Conservation (phyloP, 352 stramenopile genomes). For the Phytophthora lateralis region DNA sequence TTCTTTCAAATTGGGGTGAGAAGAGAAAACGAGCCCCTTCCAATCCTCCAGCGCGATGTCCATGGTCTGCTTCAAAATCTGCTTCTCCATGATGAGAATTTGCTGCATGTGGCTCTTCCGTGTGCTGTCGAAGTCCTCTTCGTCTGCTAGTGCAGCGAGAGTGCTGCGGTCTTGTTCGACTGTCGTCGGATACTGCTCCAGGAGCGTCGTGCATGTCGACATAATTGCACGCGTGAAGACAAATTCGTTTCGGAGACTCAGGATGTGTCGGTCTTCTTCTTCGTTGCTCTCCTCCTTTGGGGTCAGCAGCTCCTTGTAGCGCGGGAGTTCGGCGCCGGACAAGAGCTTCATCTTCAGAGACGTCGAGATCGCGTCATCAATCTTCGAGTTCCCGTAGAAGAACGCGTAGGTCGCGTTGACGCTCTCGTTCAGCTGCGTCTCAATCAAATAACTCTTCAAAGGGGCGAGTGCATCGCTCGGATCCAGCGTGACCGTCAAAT, state of each 20-base stretch:
- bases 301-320: conserved; percentile 37
- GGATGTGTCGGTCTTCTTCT: conserved; percentile 23
- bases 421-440: conserved; percentile 43
- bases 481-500: conserved; percentile 52
- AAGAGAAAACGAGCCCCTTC: conserved; percentile 48
- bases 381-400: conserved; percentile 20
- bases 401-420: conserved; percentile 51
- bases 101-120: conserved; percentile 45
- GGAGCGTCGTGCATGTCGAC: conserved; percentile 44
- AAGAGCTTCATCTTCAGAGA: conserved; percentile 61
- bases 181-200: conserved; percentile 44
- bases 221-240: conserved; percentile 51
- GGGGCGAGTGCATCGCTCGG: conserved; percentile 37
- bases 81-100: conserved; percentile 61
- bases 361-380: conserved; percentile 22
- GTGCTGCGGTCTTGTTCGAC: conserved; percentile 36
- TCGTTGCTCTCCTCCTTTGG: conserved; percentile 5
- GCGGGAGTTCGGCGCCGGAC: conserved; percentile 33
- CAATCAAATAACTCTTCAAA: conserved; percentile 48
- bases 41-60: conserved; percentile 51
- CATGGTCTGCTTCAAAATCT: conserved; percentile 60
- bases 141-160: conserved; percentile 14
- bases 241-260: conserved; percentile 59
- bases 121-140: conserved; percentile 10
- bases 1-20: conserved; percentile 51